Conservation (phyloP, 1,284 basidiomycete species). For the Jaminaea rosea region DNA sequence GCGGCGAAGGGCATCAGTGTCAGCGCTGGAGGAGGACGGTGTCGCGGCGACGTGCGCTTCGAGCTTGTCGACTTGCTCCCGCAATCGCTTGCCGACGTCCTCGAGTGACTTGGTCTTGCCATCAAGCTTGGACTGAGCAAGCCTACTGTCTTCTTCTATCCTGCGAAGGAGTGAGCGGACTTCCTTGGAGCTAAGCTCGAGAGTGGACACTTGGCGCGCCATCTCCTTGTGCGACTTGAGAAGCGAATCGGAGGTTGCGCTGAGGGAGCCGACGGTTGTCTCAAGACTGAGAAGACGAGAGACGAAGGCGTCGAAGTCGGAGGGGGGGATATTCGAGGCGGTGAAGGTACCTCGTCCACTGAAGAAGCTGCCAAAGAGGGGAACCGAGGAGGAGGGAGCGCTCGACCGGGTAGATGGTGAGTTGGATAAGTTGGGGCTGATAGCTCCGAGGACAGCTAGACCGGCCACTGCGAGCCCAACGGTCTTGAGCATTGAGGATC, state of each 20-base stretch:
- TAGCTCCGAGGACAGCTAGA: no score
- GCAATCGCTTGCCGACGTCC: neutral
- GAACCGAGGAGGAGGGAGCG: no score
- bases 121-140: neutral
- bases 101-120: neutral
- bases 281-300: neutral
- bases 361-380: neutral
- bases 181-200: neutral
- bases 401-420: no score
- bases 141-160: neutral
- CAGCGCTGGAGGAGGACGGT: neutral
- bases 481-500: no score
- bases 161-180: neutral
- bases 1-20: no score
- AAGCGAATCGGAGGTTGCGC: neutral
- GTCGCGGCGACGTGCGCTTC: neutral
- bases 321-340: neutral
- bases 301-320: constrained; percentile 1
- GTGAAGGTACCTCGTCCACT: neutral
- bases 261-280: neutral
- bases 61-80: neutral
- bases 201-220: neutral
- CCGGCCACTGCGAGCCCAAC: no score
- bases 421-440: no score
- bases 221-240: neutral